Percentiles rank a stretch among this genome's conserved stretches.
Evolutionary conservation across 2,329 filamentous ascomycete species (phyloP).

Genomic region (Leptosphaerulina australis): DNA sequence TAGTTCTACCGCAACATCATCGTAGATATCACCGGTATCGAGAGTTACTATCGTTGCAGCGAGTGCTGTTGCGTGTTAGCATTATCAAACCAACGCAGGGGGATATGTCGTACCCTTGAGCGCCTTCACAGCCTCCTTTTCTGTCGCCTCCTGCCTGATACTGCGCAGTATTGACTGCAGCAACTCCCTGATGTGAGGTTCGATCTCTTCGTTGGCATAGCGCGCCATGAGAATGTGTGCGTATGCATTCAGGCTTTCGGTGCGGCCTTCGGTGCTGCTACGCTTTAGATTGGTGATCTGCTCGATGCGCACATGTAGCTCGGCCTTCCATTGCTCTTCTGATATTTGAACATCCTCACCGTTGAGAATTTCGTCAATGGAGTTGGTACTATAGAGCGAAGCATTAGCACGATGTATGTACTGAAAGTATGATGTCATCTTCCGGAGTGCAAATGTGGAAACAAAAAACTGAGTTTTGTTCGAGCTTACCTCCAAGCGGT

Average conservation of each 20-base stretch:
- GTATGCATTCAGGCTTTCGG: slow-evolving; percentile 67
- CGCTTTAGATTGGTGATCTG: slow-evolving; percentile 79
- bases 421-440: slow-evolving; percentile 38
- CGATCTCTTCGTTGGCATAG: slow-evolving; percentile 68
- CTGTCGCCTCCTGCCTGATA: slow-evolving; percentile 70
- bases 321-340: slow-evolving; percentile 63
- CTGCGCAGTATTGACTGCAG: slow-evolving; percentile 70
- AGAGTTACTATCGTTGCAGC: slow-evolving; percentile 72
- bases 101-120: slow-evolving; percentile 61
- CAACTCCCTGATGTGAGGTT: slow-evolving; percentile 65
- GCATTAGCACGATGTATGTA: slow-evolving; percentile 31
- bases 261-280: slow-evolving; percentile 73
- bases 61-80: slow-evolving; percentile 58
- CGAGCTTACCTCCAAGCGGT: slow-evolving; percentile 61
- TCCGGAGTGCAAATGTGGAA: slow-evolving; percentile 16
- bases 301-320: slow-evolving; percentile 69
- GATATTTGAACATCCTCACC: slow-evolving; percentile 58
- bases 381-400: slow-evolving; percentile 58
- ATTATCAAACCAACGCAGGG: not conserved
- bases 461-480: slow-evolving; percentile 15
- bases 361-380: slow-evolving; percentile 68
- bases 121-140: slow-evolving; percentile 71
- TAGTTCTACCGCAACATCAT: slow-evolving; percentile 62
- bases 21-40: slow-evolving; percentile 69
- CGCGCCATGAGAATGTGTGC: slow-evolving; percentile 70